Percentiles rank a stretch among this genome's conserved stretches.
phyloP scores from a whole-genome alignment of 129 eudicot species.

The Lactuca saligna region DNA sequence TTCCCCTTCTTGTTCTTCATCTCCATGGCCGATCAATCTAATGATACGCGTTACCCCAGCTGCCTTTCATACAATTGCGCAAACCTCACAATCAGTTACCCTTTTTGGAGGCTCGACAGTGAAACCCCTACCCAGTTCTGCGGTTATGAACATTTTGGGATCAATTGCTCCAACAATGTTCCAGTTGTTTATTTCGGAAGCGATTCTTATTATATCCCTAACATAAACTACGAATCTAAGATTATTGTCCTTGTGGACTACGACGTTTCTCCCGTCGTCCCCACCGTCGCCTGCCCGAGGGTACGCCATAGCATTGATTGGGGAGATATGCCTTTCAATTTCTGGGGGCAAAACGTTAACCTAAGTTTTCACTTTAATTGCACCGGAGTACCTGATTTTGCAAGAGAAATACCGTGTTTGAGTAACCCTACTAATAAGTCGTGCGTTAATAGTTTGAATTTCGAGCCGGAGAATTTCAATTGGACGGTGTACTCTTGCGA shows the following conservation, averaged over 20 bases:
- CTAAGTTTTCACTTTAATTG: constrained; percentile 41
- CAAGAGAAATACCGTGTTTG: constrained; percentile 13
- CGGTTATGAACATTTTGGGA: constrained; percentile 38
- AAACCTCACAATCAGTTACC: constrained; percentile 7
- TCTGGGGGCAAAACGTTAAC: neutral
- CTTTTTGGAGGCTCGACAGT: constrained; percentile 20
- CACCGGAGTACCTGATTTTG: neutral
- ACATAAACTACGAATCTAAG: neutral
- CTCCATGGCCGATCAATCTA: neutral
- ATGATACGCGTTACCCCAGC: neutral
- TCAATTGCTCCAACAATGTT: constrained; percentile 16
- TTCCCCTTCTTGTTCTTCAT: neutral
- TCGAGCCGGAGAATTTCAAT: neutral
- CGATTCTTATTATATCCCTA: neutral
- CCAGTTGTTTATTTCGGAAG: neutral
- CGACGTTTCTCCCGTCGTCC: constrained; percentile 1
- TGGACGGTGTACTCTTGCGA: constrained; percentile 15
- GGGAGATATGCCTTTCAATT: constrained; percentile 16
- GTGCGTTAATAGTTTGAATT: neutral
- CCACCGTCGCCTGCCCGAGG: constrained; percentile 10
- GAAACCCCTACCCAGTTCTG: neutral
- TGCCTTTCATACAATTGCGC: constrained; percentile 17
- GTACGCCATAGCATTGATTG: constrained; percentile 20
- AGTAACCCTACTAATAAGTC: neutral
- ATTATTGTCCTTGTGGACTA: constrained; percentile 16